Percentiles rank a stretch among this genome's conserved stretches.
Evolutionary conservation across 2,329 filamentous ascomycete genomes (phyloP).

Genomic region (Colletotrichum liaoningense): DNA sequence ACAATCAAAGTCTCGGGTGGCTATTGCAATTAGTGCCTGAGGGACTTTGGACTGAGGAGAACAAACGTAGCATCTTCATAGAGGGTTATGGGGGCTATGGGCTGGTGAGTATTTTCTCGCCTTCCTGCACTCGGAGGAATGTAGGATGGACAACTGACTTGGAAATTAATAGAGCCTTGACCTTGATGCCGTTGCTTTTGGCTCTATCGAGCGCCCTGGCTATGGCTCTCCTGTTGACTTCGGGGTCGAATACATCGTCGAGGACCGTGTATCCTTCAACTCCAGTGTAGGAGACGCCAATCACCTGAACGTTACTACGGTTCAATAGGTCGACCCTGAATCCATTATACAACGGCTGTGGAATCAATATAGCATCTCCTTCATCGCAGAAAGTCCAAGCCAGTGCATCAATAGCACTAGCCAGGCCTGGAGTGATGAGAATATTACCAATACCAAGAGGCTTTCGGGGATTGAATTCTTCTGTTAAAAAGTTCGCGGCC

Average conservation of each 20-base stretch:
- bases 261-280: slow-evolving; percentile 35
- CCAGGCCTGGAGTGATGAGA: slow-evolving; percentile 41
- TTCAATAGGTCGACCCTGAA: slow-evolving; percentile 40
- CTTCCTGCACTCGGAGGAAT: slow-evolving; percentile 4
- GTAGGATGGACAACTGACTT: slow-evolving; percentile 23
- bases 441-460: slow-evolving; percentile 39
- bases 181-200: slow-evolving; percentile 13
- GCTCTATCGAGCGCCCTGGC: slow-evolving; percentile 33
- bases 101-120: neutral
- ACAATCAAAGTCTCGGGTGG: slow-evolving; percentile 41
- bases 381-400: slow-evolving; percentile 44
- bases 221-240: slow-evolving; percentile 34
- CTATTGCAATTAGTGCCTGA: slow-evolving; percentile 2
- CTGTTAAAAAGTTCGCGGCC: slow-evolving; percentile 40
- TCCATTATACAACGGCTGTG: slow-evolving; percentile 43
- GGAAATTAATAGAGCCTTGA: slow-evolving; percentile 29
- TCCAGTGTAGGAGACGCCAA: slow-evolving; percentile 35
- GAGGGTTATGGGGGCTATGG: slow-evolving; percentile 45
- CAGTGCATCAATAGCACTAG: slow-evolving; percentile 41
- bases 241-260: slow-evolving; percentile 38
- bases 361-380: slow-evolving; percentile 43
- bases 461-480: slow-evolving; percentile 34
- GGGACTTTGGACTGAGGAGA: slow-evolving; percentile 20
- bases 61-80: slow-evolving; percentile 45
- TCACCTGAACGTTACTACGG: slow-evolving; percentile 33